phyloP scores from a whole-genome alignment of 2,329 filamentous ascomycete genomes.

The Hypocrella siamensis region DNA sequence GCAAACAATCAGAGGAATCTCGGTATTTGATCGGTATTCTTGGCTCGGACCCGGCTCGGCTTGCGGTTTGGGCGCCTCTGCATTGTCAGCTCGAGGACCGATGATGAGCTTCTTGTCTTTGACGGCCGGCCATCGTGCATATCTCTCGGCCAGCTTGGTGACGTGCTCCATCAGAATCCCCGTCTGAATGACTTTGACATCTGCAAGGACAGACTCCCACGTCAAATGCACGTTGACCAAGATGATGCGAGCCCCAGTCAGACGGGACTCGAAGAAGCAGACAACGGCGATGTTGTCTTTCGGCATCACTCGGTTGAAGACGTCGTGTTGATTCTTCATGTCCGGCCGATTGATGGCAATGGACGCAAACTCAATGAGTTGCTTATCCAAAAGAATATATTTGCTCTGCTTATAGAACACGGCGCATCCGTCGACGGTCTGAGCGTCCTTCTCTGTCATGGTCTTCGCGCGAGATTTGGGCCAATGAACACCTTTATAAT shows the following conservation, averaged over 20 bases:
- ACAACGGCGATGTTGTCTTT: constrained; percentile 93
- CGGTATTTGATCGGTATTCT: constrained; percentile 71
- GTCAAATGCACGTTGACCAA: constrained; percentile 89
- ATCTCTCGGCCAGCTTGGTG: constrained; percentile 72
- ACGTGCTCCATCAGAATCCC: constrained; percentile 91
- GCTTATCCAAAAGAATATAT: constrained; percentile 86
- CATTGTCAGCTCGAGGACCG: constrained; percentile 24
- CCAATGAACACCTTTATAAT: constrained; percentile 91
- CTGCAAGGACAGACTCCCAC: constrained; percentile 81
- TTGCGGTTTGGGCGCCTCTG: constrained; percentile 30
- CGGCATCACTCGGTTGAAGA: constrained; percentile 97
- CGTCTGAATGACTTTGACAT: constrained; percentile 93
- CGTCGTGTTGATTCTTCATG: constrained; percentile 94
- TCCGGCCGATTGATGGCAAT: constrained; percentile 89
- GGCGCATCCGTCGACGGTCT: constrained; percentile 86
- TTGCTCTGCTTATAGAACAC: constrained; percentile 95
- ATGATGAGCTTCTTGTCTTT: constrained; percentile 60
- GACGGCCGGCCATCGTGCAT: constrained; percentile 61
- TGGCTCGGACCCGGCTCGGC: constrained; percentile 64
- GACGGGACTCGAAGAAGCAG: constrained; percentile 80
- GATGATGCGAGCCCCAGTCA: constrained; percentile 81
- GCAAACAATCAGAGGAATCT: constrained; percentile 82
- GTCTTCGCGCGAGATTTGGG: constrained; percentile 81
- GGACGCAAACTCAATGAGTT: constrained; percentile 80
- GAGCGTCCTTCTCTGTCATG: constrained; percentile 79